Conservation (phyloP, 2,329 filamentous ascomycete genomes). For the Didymella arachidicola region DNA sequence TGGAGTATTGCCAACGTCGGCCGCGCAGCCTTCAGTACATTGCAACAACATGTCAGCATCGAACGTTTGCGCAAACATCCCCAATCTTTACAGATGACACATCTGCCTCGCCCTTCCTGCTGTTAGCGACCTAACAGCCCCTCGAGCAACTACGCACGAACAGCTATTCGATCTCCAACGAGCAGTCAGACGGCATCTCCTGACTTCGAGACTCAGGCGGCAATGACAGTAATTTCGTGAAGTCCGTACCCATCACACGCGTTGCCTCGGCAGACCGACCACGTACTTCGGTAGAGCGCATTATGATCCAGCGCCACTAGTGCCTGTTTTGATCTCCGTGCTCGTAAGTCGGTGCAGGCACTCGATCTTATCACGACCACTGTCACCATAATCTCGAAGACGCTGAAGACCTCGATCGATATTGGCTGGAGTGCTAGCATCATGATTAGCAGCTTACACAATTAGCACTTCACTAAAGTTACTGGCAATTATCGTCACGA, state of each 20-base stretch:
- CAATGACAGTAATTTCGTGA: not conserved
- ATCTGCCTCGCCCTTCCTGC: not conserved
- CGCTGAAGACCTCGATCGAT: not conserved
- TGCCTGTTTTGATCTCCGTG: not conserved
- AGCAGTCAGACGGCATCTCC: not conserved
- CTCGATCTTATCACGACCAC: not conserved
- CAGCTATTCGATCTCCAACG: not conserved
- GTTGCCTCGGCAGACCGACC: not conserved
- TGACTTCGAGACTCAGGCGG: not conserved
- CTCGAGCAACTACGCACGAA: not conserved
- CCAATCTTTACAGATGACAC: not conserved
- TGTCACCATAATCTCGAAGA: not conserved
- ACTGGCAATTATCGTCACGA: not conserved
- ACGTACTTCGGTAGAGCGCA: not conserved
- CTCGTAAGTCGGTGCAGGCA: not conserved
- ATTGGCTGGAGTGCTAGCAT: not conserved
- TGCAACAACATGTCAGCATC: not conserved
- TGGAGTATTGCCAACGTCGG: not conserved
- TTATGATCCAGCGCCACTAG: not conserved
- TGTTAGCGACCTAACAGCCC: not conserved
- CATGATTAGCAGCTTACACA: not conserved
- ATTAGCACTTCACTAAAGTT: not conserved
- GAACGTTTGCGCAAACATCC: not conserved
- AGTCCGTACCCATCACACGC: not conserved
- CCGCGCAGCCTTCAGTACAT: not conserved